Percentiles rank a stretch among this genome's conserved stretches.
Evolutionary conservation across 352 stramenopile species (phyloP).

Genomic region (Pythium aphanidermatum): DNA sequence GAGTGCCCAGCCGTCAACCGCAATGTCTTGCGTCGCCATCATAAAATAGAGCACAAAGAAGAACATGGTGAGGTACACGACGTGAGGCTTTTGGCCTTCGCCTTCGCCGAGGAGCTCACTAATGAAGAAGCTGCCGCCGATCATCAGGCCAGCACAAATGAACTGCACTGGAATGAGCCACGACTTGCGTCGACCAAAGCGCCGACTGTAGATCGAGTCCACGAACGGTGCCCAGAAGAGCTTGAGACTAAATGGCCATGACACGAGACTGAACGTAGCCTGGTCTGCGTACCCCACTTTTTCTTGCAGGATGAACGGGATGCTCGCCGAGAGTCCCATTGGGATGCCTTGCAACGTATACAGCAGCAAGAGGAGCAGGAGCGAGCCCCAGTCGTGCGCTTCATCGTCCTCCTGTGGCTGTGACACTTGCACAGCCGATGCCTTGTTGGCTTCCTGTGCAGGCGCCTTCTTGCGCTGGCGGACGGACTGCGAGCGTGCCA

Average conservation of each 20-base stretch:
- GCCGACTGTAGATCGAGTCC: conserved; percentile 90
- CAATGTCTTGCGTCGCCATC: conserved; percentile 99
- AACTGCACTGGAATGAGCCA: conserved; percentile 98
- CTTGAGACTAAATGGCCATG: conserved; percentile 98
- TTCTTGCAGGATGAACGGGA: conserved; percentile 98
- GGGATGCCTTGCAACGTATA: conserved; percentile 99
- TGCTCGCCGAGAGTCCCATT: conserved; percentile 96
- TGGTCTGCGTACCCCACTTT: conserved; percentile 97
- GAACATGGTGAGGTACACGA: conserved; percentile 92
- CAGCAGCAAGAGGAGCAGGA: conserved; percentile 93
- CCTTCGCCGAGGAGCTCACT: conserved; percentile 79
- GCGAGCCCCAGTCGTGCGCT: conserved; percentile 58
- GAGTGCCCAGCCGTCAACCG: conserved; percentile 99
- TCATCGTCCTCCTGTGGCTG: conserved; percentile 21
- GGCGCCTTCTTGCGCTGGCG: conserved; percentile 25
- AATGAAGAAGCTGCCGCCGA: conserved; percentile 84
- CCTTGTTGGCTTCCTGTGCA: not conserved
- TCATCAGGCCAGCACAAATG: conserved; percentile 94
- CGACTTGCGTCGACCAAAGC: conserved; percentile 92
- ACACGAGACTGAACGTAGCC: conserved; percentile 97
- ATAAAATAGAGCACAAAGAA: conserved; percentile 99
- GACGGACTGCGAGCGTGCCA: not conserved
- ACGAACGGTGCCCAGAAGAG: conserved; percentile 98
- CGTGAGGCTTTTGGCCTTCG: conserved; percentile 78
- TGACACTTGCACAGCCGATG: not conserved